Percentiles rank a stretch among this genome's conserved stretches.
These are phyloP conservation scores for Boletus sp. DNA, from an alignment of 768 basidiomycete genomes.

Conservation along the genomic window DNA sequence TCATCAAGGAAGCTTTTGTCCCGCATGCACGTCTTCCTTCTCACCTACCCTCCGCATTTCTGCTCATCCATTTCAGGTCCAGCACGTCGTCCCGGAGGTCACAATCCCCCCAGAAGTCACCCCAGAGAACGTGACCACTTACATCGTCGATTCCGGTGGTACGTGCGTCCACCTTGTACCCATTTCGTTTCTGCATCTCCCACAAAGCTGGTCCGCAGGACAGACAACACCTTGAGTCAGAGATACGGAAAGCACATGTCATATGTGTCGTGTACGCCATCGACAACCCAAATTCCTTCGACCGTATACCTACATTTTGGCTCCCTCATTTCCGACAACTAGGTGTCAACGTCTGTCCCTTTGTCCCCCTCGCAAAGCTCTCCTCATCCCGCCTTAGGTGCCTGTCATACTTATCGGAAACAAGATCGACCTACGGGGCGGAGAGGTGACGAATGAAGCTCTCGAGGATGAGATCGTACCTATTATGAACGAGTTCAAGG, in stretches of 20 bases:
- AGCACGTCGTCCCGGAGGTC: conserved; percentile 93
- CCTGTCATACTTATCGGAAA: conserved; percentile 98
- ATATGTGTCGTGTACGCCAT: conserved; percentile 98
- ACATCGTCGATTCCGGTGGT: conserved; percentile 98
- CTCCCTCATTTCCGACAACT: conserved; percentile 91
- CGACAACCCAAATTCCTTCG: conserved; percentile 94
- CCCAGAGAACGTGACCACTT: conserved; percentile 96
- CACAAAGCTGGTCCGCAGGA: conserved; percentile 79
- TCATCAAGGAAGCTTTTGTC: conserved; percentile 95
- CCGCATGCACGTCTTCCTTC: conserved; percentile 59
- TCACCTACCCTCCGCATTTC: neutral
- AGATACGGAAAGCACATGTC: conserved; percentile 96
- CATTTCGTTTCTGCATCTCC: conserved; percentile 6
- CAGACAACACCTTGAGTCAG: conserved; percentile 84
- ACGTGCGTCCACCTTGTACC: conserved; percentile 27
- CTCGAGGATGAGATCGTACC: conserved; percentile 94
- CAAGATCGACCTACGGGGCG: conserved; percentile 95
- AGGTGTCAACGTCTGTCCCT: conserved; percentile 81
- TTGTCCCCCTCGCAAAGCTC: neutral
- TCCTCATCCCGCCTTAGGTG: conserved; percentile 49
- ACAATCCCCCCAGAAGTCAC: conserved; percentile 98
- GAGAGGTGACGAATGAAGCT: conserved; percentile 90
- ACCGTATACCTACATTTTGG: conserved; percentile 98
- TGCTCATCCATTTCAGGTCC: conserved; percentile 57
- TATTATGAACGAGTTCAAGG: conserved; percentile 99